Base-by-base conservation (phyloP, 495 filamentous ascomycete species). In the Xylaria sp. region DNA sequence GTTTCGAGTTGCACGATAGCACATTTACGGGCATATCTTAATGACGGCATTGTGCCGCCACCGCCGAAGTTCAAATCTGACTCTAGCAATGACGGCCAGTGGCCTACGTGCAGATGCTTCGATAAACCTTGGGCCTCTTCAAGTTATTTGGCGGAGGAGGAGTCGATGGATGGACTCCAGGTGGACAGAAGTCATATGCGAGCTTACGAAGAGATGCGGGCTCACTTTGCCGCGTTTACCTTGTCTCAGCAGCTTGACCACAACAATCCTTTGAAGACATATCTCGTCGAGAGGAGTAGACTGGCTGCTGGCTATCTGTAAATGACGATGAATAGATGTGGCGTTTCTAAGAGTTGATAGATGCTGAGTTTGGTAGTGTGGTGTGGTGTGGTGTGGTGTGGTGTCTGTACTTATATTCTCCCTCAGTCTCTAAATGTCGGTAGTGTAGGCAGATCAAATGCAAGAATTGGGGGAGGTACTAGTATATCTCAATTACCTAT, bases 21-120 rank as follows among this genome's bases (percentile, higher is more conserved):
- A 44, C 77, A 76, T 41, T 44, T 86, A 11, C 66, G 74, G 12
- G 79, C 80, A 19, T 87, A 87, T 62, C 68, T 85, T 40, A 59
- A 76, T 55, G 52, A 77, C 5, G 85, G 85, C 0, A 71, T 81
- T 66, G 73, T 85, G 12, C 82, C 83, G 12, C 77, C 82, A n/a
- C 70, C 76, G 19, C 81, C 84, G 0, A 75, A 48, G 3, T 78
- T 73, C 24, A 73, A 77, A 11, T 75, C 61, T 1, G 55, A 77
- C 9, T 73, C 76, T 12, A 61, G 75, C 12, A 69, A 73, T 15
- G 74, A 72, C 11, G 80, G 80, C 7, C 70, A 81, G 37, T 85
- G 84, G 84, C 72, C 75, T 17, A 79, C 46, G 3, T 87, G 85
- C 57, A 69, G 70, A 29, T 81, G 79, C 65, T 74, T 80, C 46